Evolutionary conservation across 1,284 basidiomycete species (phyloP).

Genomic region (Puccinia coronata): DNA sequence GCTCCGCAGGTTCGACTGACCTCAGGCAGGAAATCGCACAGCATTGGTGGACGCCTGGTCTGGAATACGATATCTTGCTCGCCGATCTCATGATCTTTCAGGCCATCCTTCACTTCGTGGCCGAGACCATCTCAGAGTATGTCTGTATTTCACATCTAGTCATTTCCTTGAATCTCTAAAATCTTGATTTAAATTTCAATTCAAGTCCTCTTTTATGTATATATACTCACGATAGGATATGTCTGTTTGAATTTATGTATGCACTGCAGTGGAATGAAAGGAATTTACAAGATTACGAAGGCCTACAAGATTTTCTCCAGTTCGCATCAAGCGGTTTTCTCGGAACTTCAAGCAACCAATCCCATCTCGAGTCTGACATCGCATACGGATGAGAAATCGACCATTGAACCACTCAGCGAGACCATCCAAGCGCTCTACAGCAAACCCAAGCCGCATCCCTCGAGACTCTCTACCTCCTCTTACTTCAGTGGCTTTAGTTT

Average conservation of each 20-base stretch:
- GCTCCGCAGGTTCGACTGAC: neutral
- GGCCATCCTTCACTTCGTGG: conserved; percentile 32
- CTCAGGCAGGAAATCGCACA: neutral
- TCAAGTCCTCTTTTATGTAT: neutral
- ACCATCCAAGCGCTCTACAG: neutral
- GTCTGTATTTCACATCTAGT: no score
- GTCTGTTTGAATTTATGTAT: neutral
- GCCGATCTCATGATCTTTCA: conserved; percentile 38
- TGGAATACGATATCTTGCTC: conserved; percentile 40
- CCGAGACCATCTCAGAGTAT: conserved; percentile 41
- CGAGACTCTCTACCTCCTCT: neutral
- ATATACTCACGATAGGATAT: neutral
- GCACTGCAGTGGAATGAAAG: conserved; percentile 24
- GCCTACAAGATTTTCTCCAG: conserved; percentile 28
- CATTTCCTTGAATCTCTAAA: no score
- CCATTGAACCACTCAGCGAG: neutral
- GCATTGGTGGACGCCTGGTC: conserved; percentile 36
- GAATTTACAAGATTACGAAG: conserved; percentile 34
- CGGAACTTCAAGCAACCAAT: conserved; percentile 16
- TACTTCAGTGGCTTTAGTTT: conserved; percentile 25
- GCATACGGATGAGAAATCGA: conserved; percentile 5
- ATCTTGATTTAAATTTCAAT: neutral
- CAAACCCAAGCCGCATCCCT: conserved; percentile 13
- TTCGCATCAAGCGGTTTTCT: conserved; percentile 31
- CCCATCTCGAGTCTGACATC: conserved; percentile 4